A percentile compares a stretch with the other conserved stretches of the same genome.
phyloP scores from a whole-genome alignment of 768 basidiomycete genomes.

The Austroboletus eburneus region DNA sequence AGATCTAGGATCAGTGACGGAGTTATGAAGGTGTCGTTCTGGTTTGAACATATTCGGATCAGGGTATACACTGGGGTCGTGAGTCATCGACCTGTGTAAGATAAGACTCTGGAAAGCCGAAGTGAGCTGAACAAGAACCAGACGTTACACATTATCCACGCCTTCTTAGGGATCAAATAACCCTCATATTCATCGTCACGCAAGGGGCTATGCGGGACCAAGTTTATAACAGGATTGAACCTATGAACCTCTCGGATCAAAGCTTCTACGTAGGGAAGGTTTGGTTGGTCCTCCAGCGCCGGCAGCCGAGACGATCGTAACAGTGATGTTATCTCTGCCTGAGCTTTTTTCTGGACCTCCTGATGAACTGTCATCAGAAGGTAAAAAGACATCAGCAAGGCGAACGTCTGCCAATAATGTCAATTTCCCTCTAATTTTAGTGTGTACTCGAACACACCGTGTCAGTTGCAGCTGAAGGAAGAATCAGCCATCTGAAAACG shows the following conservation, averaged over 20 bases:
- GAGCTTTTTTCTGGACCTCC: constrained; percentile 23
- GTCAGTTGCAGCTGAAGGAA: constrained; percentile 7
- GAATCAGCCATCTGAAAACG: neutral
- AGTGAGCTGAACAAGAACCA: neutral
- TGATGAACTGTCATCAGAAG: constrained; percentile 16
- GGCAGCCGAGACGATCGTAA: constrained; percentile 22
- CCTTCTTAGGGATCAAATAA: constrained; percentile 7
- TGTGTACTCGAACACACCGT: constrained; percentile 1
- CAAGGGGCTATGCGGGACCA: constrained; percentile 15
- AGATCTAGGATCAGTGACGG: constrained; percentile 15
- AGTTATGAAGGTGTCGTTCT: constrained; percentile 19
- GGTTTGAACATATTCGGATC: constrained; percentile 28
- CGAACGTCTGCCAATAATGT: constrained; percentile 2
- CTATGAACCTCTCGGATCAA: constrained; percentile 21
- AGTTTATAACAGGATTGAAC: constrained; percentile 14
- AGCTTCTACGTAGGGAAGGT: constrained; percentile 26
- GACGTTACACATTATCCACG: constrained; percentile 13
- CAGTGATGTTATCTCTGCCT: constrained; percentile 21
- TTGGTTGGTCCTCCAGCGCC: constrained; percentile 20
- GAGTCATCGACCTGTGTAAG: constrained; percentile 29
- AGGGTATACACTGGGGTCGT: constrained; percentile 28
- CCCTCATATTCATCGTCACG: constrained; percentile 11
- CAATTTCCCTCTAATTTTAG: neutral
- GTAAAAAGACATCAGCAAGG: constrained; percentile 8
- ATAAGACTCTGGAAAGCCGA: neutral